Evolutionary conservation across 768 basidiomycete genomes (phyloP).

Genomic region (Galerina sulciceps): DNA sequence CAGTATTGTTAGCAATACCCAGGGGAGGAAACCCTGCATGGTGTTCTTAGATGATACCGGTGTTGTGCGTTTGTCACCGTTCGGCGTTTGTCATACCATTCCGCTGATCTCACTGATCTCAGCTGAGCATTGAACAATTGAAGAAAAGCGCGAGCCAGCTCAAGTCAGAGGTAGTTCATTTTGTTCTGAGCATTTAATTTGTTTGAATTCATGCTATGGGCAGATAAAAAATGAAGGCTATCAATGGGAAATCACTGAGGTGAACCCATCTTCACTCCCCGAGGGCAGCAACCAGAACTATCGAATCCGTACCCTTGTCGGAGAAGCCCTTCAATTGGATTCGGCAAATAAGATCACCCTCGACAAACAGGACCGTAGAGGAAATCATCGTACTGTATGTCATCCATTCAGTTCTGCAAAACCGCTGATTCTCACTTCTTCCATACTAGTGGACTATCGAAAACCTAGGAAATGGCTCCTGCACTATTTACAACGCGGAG

Average conservation of each 20-base stretch:
- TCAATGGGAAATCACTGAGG: not conserved
- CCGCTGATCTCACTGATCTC: too few relatives aligned
- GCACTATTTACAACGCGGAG: not conserved
- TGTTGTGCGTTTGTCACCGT: not conserved
- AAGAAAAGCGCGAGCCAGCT: too few relatives aligned
- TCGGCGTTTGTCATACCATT: too few relatives aligned
- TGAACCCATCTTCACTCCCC: not conserved
- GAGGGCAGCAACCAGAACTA: not conserved
- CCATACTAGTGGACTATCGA: not conserved
- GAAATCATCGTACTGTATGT: not conserved
- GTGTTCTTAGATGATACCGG: not conserved
- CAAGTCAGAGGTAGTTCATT: too few relatives aligned
- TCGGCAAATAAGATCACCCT: not conserved
- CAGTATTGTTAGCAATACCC: not conserved
- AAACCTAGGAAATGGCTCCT: not conserved
- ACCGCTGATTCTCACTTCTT: not conserved
- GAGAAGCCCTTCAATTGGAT: not conserved
- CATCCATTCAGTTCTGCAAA: not conserved
- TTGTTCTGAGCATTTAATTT: too few relatives aligned
- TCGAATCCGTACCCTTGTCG: not conserved
- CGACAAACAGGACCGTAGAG: not conserved
- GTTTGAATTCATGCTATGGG: too few relatives aligned
- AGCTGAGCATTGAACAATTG: too few relatives aligned
- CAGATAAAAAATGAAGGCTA: not conserved
- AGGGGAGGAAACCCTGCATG: not conserved